These are phyloP conservation scores for Arabidopsis suecica DNA, from an alignment of 345 rosid species.

Conservation along the genomic window DNA sequence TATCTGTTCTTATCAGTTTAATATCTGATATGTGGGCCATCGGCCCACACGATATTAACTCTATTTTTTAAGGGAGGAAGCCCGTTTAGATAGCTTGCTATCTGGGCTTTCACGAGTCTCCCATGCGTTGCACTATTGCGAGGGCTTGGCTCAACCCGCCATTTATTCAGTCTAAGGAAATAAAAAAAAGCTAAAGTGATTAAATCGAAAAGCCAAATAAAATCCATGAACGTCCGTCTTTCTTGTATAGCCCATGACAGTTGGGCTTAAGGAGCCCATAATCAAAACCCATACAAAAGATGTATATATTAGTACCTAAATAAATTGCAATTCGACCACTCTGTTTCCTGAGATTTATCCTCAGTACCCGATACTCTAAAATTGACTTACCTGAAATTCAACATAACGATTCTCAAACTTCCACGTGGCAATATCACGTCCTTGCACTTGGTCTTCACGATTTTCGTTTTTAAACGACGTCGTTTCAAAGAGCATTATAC, in stretches of 20 bases:
- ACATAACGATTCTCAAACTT: not conserved
- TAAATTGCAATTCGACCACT: not conserved
- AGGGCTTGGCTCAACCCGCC: conserved; percentile 6
- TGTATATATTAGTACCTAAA: no score
- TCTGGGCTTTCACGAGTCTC: not conserved
- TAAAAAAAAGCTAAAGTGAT: no score
- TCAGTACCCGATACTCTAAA: not conserved
- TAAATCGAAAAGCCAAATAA: no score
- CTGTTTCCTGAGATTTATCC: not conserved
- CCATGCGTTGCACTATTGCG: conserved; percentile 16
- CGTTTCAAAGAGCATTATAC: conserved; percentile 10
- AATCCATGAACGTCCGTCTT: no score
- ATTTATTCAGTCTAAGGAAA: not conserved
- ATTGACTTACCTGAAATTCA: not conserved
- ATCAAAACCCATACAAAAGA: no score
- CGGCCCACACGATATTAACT: conserved; percentile 9
- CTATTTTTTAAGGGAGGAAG: not conserved
- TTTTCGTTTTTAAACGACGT: not conserved
- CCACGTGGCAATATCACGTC: conserved; percentile 35
- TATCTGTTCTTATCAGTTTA: conserved; percentile 63
- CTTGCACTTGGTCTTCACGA: not conserved
- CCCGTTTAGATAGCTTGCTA: conserved; percentile 3
- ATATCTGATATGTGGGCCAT: conserved; percentile 23
- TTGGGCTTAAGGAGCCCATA: no score
- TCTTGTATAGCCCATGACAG: no score